Evolutionary conservation across 441 rosid species (phyloP), one percentile per base, ranked within the genome.

Genomic region (Eruca vesicaria): DNA sequence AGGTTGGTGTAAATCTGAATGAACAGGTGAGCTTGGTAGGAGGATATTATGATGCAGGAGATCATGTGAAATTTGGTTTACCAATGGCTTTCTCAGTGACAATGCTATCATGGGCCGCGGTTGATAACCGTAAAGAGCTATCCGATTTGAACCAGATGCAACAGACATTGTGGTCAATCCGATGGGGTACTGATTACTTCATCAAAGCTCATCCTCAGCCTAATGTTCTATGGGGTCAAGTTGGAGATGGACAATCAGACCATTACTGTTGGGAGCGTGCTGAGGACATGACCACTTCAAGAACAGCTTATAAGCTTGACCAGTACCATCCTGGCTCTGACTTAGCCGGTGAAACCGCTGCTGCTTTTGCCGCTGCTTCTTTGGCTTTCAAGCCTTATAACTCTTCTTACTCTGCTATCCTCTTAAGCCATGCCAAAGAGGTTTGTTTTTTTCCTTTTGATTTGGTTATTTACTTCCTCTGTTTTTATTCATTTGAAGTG

Each of bases 1-100:
- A 48, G 53, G 36, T 55, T 63, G 36, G 33, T 58, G 45, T 56
- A 23, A 61, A 18, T 62, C 35, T 76, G n/a, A 55, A 48, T 70
- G n/a, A 77, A 82, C 81, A 91, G 97, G 97, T 87, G 84, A 80
- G 91, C 62, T 75, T 94, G 86, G 90, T 81, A 8, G 97, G 97
- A 85, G 97, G 97, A 7, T 94, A 94, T 80, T 92, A 90, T 50
- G 98, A 94, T 73, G 97, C 96, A 32, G 98, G 98, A 58, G 98
- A 94, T 63, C 92, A 92, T 76, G 97, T 94, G 68, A 94, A 94
- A 82, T 94, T 92, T 61, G 97, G 98, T 36, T 75, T 94, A 68
- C 98, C 97, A 55, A 88, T 92, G 94, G 98, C 97, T 2, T 94
- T 83, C 33, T 81, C 75, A 20, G 85, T 87, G 50, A 92, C 97